A percentile compares a stretch with the other conserved stretches of the same genome.
Evolutionary conservation across 2,329 filamentous ascomycete species (phyloP).

Genomic region (Pseudogymnoascus sp.): DNA sequence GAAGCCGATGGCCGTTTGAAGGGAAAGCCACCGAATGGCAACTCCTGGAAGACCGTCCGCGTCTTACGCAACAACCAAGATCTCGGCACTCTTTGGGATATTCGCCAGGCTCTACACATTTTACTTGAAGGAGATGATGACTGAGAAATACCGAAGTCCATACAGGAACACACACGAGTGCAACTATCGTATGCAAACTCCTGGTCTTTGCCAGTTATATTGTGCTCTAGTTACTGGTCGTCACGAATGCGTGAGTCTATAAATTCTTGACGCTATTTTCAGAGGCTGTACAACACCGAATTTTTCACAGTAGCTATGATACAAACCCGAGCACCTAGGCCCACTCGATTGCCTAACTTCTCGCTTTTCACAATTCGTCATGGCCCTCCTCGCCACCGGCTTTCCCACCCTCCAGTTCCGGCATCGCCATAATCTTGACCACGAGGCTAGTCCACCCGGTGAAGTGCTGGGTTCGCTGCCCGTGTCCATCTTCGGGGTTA

Average conservation of each 20-base stretch:
- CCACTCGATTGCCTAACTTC: neutral
- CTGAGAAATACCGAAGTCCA: slow-evolving; percentile 14
- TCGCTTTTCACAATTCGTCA: slow-evolving; percentile 20
- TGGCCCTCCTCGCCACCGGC: slow-evolving; percentile 12
- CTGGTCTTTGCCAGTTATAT: neutral
- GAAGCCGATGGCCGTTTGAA: neutral
- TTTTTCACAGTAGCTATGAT: neutral
- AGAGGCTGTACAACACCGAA: neutral
- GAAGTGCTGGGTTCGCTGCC: slow-evolving; percentile 96
- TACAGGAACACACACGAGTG: neutral
- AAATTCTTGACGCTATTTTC: neutral
- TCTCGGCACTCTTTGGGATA: slow-evolving; percentile 13
- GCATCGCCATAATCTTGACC: slow-evolving; percentile 96
- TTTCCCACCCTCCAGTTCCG: slow-evolving; percentile 40
- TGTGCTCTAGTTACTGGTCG: neutral
- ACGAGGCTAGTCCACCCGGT: slow-evolving; percentile 98
- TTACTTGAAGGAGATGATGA: slow-evolving; percentile 5
- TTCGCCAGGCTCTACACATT: slow-evolving; percentile 11
- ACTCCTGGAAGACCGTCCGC: slow-evolving; percentile 10
- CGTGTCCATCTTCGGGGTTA: slow-evolving; percentile 82
- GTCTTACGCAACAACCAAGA: slow-evolving; percentile 6
- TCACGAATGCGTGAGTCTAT: neutral
- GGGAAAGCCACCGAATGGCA: slow-evolving; percentile 8
- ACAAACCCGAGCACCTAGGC: neutral
- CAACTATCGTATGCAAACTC: neutral